Conservation (phyloP, 176 grass and related monocot species). For the Pontederia paniculata region DNA sequence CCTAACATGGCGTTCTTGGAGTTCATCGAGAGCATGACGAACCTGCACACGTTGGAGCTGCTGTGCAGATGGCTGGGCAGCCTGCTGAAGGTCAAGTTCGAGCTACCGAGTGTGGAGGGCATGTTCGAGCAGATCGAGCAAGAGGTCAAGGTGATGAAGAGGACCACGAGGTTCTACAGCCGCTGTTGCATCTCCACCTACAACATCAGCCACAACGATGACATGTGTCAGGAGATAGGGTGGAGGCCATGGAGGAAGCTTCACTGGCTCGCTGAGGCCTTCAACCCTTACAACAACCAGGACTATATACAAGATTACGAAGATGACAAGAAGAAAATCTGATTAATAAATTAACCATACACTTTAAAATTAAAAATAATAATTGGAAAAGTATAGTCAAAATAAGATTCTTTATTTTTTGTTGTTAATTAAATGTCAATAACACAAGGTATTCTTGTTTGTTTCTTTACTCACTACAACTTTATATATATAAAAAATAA, state of each 20-base stretch:
- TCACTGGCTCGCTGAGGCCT: slow-evolving; percentile 79
- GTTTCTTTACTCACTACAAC: no score
- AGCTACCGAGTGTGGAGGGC: slow-evolving; percentile 36
- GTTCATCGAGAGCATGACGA: slow-evolving; percentile 95
- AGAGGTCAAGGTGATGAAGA: slow-evolving; percentile 81
- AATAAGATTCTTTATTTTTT: no score
- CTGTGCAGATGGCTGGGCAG: slow-evolving; percentile 85
- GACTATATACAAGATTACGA: no score
- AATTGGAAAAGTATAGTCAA: no score
- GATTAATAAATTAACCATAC: slow-evolving; percentile 75
- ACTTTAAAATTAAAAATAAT: no score
- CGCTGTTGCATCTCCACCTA: slow-evolving; percentile 98
- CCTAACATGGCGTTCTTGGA: slow-evolving; percentile 96
- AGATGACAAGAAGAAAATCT: no score
- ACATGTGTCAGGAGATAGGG: no score
- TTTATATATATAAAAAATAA: no score
- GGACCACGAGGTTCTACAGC: slow-evolving; percentile 84
- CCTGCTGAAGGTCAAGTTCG: slow-evolving; percentile 43
- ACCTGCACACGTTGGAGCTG: slow-evolving; percentile 95
- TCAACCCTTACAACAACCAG: no score
- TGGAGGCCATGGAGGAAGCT: slow-evolving; percentile 44
- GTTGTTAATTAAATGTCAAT: no score
- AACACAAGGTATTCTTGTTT: no score
- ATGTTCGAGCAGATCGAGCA: slow-evolving; percentile 45
- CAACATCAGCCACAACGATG: slow-evolving; percentile 97